Percentiles rank a stretch among this genome's conserved stretches.
phyloP scores from a whole-genome alignment of 2,329 filamentous ascomycete genomes.

The Apiospora pterosperma region DNA sequence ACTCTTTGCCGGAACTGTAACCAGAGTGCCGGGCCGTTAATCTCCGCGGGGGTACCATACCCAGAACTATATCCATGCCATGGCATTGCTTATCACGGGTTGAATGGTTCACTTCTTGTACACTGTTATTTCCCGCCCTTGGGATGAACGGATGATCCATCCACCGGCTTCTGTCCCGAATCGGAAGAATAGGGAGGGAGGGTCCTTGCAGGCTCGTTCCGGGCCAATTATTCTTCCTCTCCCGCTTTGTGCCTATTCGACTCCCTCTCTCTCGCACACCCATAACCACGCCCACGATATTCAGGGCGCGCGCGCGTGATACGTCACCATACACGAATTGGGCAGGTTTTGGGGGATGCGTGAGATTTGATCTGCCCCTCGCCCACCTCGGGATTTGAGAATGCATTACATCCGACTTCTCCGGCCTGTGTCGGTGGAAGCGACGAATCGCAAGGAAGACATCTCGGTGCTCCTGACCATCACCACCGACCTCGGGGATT shows the following conservation, averaged over 20 bases:
- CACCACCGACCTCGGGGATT: conserved; percentile 56
- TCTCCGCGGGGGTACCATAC: not conserved
- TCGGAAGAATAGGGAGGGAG: not conserved
- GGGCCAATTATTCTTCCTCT: not conserved
- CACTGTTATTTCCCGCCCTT: not conserved
- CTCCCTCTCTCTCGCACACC: not conserved
- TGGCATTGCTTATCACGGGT: not conserved
- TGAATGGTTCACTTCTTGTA: too few species aligned
- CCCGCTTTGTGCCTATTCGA: not conserved
- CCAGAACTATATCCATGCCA: too few species aligned
- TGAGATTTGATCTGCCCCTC: not conserved
- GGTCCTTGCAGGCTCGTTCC: too few species aligned
- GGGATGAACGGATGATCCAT: not conserved
- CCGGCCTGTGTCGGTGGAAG: conserved; percentile 39
- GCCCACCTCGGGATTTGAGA: not conserved
- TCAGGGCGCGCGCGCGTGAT: not conserved
- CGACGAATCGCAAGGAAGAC: conserved; percentile 10
- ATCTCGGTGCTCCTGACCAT: conserved; percentile 40
- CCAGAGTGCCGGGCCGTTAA: not conserved
- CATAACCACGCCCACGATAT: not conserved
- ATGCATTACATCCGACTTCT: conserved; percentile 60
- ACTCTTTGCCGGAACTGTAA: not conserved
- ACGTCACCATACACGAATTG: not conserved
- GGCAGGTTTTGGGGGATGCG: not conserved
- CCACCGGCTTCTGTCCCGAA: not conserved